phyloP scores from a whole-genome alignment of 2,329 filamentous ascomycete species.

The Colletotrichum ledebouriae region DNA sequence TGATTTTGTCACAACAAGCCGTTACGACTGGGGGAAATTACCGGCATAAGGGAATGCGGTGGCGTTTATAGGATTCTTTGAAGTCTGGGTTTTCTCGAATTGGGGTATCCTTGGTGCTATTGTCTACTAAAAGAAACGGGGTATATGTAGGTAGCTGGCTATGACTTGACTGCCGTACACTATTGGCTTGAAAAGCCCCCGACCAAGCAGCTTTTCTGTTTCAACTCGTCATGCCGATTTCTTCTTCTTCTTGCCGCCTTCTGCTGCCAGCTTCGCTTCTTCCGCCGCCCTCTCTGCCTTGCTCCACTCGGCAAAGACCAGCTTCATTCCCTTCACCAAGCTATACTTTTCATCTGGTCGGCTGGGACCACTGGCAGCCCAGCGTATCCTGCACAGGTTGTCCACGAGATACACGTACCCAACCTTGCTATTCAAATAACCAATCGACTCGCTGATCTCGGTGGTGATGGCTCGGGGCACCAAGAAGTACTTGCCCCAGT shows the following conservation, averaged over 20 bases:
- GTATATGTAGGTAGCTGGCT: conserved; percentile 32
- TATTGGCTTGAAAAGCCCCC: conserved; percentile 27
- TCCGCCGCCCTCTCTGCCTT: conserved; percentile 53
- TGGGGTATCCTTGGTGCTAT: conserved; percentile 39
- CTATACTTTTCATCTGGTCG: conserved; percentile 75
- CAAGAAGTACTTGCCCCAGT: conserved; percentile 74
- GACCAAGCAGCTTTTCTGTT: conserved; percentile 11
- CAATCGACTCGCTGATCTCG: conserved; percentile 73
- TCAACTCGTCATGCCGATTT: background rate
- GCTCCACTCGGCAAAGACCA: conserved; percentile 71
- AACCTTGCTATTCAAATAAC: conserved; percentile 88
- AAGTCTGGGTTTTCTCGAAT: conserved; percentile 18
- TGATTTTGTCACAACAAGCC: conserved; percentile 37
- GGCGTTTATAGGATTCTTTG: conserved; percentile 38
- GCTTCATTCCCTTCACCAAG: conserved; percentile 73
- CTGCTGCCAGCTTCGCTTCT: conserved; percentile 13
- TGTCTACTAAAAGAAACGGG: conserved; percentile 42
- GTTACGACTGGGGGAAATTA: conserved; percentile 38
- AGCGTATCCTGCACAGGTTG: conserved; percentile 87
- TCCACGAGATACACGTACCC: conserved; percentile 96
- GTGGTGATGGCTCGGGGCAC: conserved; percentile 70
- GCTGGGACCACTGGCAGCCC: conserved; percentile 86
- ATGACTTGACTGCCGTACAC: conserved; percentile 13
- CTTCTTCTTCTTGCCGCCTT: conserved; percentile 10
- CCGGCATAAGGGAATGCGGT: conserved; percentile 42